Evolutionary conservation across 495 filamentous ascomycete species (phyloP).

Genomic region (Amphirosellinia nigrospora): DNA sequence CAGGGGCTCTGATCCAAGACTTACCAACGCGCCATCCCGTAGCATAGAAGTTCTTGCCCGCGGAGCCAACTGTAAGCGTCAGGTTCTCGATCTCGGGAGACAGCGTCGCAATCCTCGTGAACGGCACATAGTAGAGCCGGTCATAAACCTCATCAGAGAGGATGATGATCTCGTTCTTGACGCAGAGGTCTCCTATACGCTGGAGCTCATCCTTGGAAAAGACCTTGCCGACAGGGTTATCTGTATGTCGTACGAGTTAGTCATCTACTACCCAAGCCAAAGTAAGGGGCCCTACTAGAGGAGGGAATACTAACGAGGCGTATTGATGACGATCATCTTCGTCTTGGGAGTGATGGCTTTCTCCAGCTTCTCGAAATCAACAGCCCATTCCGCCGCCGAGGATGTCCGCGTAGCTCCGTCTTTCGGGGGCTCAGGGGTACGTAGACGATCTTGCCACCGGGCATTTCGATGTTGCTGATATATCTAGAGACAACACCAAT

Average conservation of each 20-base stretch:
- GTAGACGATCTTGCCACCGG: conserved; percentile 91
- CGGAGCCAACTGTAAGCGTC: conserved; percentile 92
- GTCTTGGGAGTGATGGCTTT: conserved; percentile 82
- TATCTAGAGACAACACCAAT: conserved; percentile 58
- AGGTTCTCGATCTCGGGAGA: conserved; percentile 84
- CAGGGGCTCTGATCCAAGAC: conserved; percentile 8
- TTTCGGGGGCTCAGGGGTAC: conserved; percentile 91
- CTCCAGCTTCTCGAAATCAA: conserved; percentile 85
- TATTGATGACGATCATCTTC: conserved; percentile 91
- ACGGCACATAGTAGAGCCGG: conserved; percentile 91
- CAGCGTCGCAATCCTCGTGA: conserved; percentile 88
- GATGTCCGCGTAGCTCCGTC: conserved; percentile 80
- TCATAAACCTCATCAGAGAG: conserved; percentile 97
- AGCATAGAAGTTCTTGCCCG: conserved; percentile 96
- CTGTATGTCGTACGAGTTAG: conserved; percentile 43
- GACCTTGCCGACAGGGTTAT: conserved; percentile 97
- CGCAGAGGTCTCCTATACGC: conserved; percentile 85
- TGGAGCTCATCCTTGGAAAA: conserved; percentile 84
- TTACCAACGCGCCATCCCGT: conserved; percentile 92
- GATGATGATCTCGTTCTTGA: conserved; percentile 94
- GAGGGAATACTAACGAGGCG: conserved; percentile 52
- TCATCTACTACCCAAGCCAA: neutral
- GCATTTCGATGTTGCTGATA: conserved; percentile 97
- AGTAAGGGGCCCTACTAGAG: neutral
- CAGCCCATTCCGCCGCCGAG: conserved; percentile 84